These are phyloP conservation scores for Lachnellula suecica DNA, from an alignment of 2,329 filamentous ascomycete species.

Conservation along the genomic window DNA sequence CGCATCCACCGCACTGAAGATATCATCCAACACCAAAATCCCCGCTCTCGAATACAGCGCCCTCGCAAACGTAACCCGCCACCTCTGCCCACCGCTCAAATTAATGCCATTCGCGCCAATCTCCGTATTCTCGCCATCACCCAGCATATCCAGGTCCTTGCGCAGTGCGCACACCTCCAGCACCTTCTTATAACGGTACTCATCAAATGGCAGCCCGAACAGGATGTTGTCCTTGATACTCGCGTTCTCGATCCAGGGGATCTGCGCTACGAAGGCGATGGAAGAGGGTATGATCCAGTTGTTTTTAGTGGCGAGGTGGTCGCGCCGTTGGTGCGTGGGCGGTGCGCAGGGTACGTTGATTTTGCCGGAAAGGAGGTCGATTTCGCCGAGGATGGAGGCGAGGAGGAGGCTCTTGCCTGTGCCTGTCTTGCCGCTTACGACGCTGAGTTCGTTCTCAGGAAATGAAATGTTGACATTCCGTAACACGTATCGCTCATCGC, in stretches of 20 bases:
- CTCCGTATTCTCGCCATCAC: slow-evolving; percentile 76
- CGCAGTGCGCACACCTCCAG: slow-evolving; percentile 70
- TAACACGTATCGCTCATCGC: slow-evolving; percentile 63
- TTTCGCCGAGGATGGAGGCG: slow-evolving; percentile 72
- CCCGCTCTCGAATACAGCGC: slow-evolving; percentile 78
- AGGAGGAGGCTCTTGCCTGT: slow-evolving; percentile 76
- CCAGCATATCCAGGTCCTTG: slow-evolving; percentile 74
- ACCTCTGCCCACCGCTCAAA: slow-evolving; percentile 79
- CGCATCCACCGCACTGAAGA: slow-evolving; percentile 78
- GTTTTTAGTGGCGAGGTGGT: slow-evolving; percentile 55
- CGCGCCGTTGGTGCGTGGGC: slow-evolving; percentile 53
- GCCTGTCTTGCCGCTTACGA: slow-evolving; percentile 76
- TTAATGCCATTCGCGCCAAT: slow-evolving; percentile 86
- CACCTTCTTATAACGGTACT: slow-evolving; percentile 69
- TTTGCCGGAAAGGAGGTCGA: slow-evolving; percentile 63
- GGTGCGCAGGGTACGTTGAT: slow-evolving; percentile 56
- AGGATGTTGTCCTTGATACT: slow-evolving; percentile 77
- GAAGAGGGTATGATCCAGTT: slow-evolving; percentile 70
- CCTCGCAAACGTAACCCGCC: slow-evolving; percentile 77
- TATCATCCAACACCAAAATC: slow-evolving; percentile 77
- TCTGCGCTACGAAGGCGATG: slow-evolving; percentile 73
- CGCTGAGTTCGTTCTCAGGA: slow-evolving; percentile 66
- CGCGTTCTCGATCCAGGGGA: slow-evolving; percentile 83
- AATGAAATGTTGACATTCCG: slow-evolving; percentile 65
- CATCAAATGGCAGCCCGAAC: slow-evolving; percentile 70